phyloP scores from a whole-genome alignment of 495 filamentous ascomycete species.

The Evernia prunastri region DNA sequence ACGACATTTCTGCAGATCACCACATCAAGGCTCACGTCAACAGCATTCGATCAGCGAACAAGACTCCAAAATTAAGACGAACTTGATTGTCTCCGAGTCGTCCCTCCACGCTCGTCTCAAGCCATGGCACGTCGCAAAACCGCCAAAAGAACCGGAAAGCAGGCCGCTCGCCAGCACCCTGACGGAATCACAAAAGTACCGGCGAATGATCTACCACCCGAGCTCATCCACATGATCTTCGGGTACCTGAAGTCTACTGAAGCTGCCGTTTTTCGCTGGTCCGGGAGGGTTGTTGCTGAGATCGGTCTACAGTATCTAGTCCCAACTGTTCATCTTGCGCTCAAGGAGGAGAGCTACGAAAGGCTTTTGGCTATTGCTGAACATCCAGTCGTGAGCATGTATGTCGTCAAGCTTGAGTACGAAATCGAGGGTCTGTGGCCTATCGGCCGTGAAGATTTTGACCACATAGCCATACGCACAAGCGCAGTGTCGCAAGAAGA shows the following conservation, averaged over 20 bases:
- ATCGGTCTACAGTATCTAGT: not conserved
- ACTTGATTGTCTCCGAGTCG: not conserved
- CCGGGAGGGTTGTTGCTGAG: not conserved
- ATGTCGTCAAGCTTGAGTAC: not conserved
- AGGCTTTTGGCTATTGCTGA: not conserved
- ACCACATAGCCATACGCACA: not conserved
- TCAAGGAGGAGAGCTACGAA: not conserved
- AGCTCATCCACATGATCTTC: constrained; percentile 4
- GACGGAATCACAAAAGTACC: not conserved
- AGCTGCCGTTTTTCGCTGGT: not conserved
- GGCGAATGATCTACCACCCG: not conserved
- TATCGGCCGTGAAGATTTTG: not conserved
- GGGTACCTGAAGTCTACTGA: not conserved
- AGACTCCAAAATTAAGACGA: not conserved
- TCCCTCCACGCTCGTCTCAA: not conserved
- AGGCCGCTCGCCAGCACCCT: not conserved
- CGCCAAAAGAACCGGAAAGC: not conserved
- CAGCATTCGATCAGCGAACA: not conserved
- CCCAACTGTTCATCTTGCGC: not conserved
- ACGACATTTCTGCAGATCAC: too few species aligned
- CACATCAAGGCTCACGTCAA: too few species aligned
- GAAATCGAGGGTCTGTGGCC: not conserved
- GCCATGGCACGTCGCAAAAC: not conserved
- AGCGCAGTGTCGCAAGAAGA: too few species aligned
- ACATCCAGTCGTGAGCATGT: not conserved